These are phyloP conservation scores for Lycium ferocissimum DNA, from an alignment of 257 asterid genomes.

Conservation along the genomic window DNA sequence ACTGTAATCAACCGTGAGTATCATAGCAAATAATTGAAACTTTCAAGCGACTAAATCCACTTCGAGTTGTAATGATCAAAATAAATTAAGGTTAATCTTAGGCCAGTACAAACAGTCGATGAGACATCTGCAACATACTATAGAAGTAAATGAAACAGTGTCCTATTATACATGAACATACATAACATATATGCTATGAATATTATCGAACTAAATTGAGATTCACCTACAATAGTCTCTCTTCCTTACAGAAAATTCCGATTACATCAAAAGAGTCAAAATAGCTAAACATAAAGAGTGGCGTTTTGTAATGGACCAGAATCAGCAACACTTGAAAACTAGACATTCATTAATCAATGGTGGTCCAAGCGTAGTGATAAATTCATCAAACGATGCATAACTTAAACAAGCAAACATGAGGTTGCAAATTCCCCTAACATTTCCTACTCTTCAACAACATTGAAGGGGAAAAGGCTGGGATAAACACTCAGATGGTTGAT, in stretches of 20 bases:
- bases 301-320: background rate
- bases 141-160: constrained; percentile 22
- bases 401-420: constrained; percentile 21
- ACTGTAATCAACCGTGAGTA: background rate
- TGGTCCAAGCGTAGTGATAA: background rate
- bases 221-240: background rate
- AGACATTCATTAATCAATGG: background rate
- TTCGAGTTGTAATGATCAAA: constrained; percentile 2
- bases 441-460: background rate
- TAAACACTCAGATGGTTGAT: background rate
- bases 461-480: background rate
- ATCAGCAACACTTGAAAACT: background rate
- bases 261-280: background rate
- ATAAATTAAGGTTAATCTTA: constrained; percentile 5
- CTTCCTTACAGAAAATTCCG: background rate
- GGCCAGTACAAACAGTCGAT: background rate
- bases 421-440: background rate
- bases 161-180: background rate
- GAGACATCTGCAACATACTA: constrained; percentile 5
- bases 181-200: background rate
- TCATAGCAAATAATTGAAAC: background rate
- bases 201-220: background rate
- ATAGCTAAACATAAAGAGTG: background rate
- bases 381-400: background rate
- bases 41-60: background rate